Evolutionary conservation across 140 eudicot genomes (phyloP).

Genomic region (Cichorium intybus): DNA sequence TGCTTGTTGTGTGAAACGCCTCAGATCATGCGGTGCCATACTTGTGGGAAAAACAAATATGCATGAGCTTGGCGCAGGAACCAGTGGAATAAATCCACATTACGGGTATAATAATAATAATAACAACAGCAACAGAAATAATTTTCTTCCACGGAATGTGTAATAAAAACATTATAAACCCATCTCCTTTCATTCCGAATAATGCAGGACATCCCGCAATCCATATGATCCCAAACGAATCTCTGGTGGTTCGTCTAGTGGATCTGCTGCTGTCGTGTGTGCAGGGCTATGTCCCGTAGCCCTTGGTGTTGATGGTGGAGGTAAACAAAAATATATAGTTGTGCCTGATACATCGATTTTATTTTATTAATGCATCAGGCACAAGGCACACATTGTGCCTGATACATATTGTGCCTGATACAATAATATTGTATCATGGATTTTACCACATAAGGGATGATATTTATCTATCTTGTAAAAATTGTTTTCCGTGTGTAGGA

Average conservation of each 20-base stretch:
- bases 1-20: conserved; percentile 63
- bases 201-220: conserved; percentile 56
- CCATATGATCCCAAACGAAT: conserved; percentile 62
- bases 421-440: not conserved
- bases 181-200: not conserved
- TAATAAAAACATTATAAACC: not conserved
- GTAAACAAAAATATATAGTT: conserved; percentile 21
- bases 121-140: too few relatives aligned
- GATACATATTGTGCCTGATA: too few relatives aligned
- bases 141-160: not conserved
- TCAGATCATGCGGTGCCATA: conserved; percentile 74
- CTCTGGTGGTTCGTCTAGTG: conserved; percentile 88
- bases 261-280: conserved; percentile 84
- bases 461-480: too few relatives aligned
- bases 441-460: not conserved
- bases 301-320: conserved; percentile 95
- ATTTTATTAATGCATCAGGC: too few relatives aligned
- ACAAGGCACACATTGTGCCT: too few relatives aligned
- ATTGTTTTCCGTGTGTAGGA: conserved; percentile 34
- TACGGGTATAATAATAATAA: conserved; percentile 47
- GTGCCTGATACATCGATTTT: too few relatives aligned
- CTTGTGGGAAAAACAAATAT: conserved; percentile 86
- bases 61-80: conserved; percentile 95
- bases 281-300: conserved; percentile 90
- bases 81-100: conserved; percentile 91